A percentile compares a stretch with the other conserved stretches of the same genome.
These are phyloP conservation scores for Solanum hybrid DNA, from an alignment of 305 asterid genomes.

Conservation along the genomic window DNA sequence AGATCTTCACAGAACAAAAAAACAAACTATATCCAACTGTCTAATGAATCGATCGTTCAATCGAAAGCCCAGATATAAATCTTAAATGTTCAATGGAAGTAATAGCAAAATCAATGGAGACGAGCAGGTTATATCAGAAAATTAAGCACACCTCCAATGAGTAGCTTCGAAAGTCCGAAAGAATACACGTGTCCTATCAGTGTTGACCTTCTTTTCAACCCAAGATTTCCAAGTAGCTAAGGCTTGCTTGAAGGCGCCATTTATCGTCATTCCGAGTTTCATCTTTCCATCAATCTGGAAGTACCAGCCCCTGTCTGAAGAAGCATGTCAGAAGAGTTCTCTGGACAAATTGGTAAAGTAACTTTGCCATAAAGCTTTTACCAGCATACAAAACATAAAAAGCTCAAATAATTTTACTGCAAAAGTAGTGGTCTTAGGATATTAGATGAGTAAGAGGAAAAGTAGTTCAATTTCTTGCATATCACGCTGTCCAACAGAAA, in stretches of 20 bases:
- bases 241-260: constrained; percentile 54
- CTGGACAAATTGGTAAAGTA: background rate
- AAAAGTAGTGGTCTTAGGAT: background rate
- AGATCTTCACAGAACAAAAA: background rate
- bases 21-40: background rate
- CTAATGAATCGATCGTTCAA: background rate
- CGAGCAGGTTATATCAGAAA: background rate
- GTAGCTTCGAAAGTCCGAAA: constrained; percentile 86
- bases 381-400: background rate
- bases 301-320: constrained; percentile 95
- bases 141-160: constrained; percentile 68
- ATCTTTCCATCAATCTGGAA: constrained; percentile 75
- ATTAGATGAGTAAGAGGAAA: background rate
- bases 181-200: constrained; percentile 61
- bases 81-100: background rate
- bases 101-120: background rate
- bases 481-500: background rate
- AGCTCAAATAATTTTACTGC: background rate
- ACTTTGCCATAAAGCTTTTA: background rate
- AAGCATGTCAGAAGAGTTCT: constrained; percentile 36
- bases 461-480: background rate
- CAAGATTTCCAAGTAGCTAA: constrained; percentile 77
- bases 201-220: constrained; percentile 50
- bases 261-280: constrained; percentile 78
- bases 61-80: background rate